Percentiles rank a stretch among this genome's conserved stretches.
Evolutionary conservation across 176 grass and related monocot genomes (phyloP).

Genomic region (Aegilops umbellulata): DNA sequence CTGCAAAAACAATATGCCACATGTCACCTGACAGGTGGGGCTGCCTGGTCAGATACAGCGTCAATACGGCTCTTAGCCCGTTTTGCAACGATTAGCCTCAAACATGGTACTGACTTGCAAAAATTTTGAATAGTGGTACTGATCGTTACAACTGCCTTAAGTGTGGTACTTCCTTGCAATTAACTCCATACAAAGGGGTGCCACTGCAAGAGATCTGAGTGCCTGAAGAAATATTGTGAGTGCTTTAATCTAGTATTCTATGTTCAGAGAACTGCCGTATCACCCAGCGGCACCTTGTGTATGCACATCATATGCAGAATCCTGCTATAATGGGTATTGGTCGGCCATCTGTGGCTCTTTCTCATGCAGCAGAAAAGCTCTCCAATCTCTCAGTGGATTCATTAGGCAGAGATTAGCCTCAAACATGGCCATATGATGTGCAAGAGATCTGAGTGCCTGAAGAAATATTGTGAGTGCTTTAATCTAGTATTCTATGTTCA

Average conservation of each 20-base stretch:
- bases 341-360: conserved; percentile 8
- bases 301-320: not conserved
- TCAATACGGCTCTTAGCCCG: too few species aligned
- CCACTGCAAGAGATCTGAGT: not conserved
- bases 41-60: too few species aligned
- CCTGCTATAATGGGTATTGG: conserved; percentile 16
- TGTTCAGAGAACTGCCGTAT: conserved; percentile 41
- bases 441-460: conserved; percentile 19
- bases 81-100: too few species aligned
- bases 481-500: conserved; percentile 41
- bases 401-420: conserved; percentile 19
- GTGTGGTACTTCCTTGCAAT: too few species aligned
- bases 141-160: too few species aligned
- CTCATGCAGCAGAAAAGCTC: not conserved
- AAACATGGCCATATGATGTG: too few species aligned
- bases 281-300: not conserved
- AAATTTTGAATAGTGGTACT: too few species aligned
- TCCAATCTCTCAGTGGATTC: not conserved
- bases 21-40: too few species aligned
- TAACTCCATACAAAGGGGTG: too few species aligned
- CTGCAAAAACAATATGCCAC: too few species aligned
- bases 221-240: conserved; percentile 32
- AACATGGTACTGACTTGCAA: too few species aligned
- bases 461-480: conserved; percentile 13
- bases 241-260: conserved; percentile 27